These are phyloP conservation scores for Fusarium coicis DNA, from an alignment of 2,329 filamentous ascomycete species.

Conservation along the genomic window DNA sequence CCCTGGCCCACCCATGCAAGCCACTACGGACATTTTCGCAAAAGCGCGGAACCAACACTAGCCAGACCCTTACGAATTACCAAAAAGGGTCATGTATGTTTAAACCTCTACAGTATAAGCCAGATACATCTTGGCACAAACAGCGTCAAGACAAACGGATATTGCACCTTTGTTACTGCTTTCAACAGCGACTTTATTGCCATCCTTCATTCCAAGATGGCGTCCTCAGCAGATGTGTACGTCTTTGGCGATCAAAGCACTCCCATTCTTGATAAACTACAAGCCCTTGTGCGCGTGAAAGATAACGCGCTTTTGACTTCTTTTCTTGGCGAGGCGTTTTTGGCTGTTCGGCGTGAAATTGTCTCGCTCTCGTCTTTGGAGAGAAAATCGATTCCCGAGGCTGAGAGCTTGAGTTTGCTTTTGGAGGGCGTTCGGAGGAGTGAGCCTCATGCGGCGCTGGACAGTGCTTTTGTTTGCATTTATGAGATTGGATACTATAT, in stretches of 20 bases:
- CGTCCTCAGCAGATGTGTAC: background rate
- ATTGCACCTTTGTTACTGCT: background rate
- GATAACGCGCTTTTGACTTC: background rate
- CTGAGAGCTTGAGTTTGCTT: background rate
- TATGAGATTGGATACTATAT: background rate
- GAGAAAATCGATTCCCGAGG: background rate
- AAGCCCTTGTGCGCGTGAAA: background rate
- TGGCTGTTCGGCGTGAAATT: background rate
- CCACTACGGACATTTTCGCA: background rate
- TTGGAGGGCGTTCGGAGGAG: background rate
- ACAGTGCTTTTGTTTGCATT: slow-evolving; percentile 1
- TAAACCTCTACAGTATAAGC: background rate
- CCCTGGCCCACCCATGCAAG: background rate
- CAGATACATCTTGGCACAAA: background rate
- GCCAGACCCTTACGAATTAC: background rate
- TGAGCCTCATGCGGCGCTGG: background rate
- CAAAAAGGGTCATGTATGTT: background rate
- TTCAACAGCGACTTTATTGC: background rate
- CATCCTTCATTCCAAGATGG: background rate
- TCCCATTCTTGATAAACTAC: background rate
- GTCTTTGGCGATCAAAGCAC: background rate
- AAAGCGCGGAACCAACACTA: background rate
- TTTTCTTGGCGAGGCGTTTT: background rate
- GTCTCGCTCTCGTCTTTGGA: background rate
- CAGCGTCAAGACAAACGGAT: accelerated